Conservation (phyloP, 305 asterid species). For the Fraxinus angustifolia region DNA sequence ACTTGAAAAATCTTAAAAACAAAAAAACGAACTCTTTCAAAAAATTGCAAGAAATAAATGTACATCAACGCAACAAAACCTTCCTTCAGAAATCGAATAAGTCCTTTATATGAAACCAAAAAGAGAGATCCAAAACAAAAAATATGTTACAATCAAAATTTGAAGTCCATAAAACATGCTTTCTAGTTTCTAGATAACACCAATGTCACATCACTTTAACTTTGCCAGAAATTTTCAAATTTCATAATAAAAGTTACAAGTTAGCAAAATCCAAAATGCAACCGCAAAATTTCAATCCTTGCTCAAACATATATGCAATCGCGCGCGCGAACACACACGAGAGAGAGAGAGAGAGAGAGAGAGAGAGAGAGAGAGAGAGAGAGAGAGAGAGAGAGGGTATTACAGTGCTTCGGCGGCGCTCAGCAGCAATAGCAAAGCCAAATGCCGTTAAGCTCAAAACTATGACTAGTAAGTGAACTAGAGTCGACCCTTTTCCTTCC, state of each 20-base stretch:
- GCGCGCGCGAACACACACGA: neutral
- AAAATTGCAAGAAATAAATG: neutral
- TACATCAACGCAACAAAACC: neutral
- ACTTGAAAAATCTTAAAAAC: neutral
- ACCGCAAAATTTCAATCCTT: neutral
- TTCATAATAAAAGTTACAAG: neutral
- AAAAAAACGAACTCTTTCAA: neutral
- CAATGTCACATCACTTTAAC: neutral
- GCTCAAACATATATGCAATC: neutral
- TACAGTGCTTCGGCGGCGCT: slow-evolving; percentile 90
- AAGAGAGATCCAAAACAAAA: neutral
- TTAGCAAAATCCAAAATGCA: neutral
- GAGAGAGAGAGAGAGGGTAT: neutral
- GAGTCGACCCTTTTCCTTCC: slow-evolving; percentile 57
- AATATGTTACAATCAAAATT: neutral
- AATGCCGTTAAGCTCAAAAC: slow-evolving; percentile 76
- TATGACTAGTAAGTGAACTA: slow-evolving; percentile 59
- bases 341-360: too few species aligned
- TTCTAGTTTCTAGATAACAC: neutral
- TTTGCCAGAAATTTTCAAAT: neutral
- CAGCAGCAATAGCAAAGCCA: slow-evolving; percentile 93
- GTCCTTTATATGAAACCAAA: neutral
- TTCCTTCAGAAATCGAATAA: neutral
- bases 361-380: neutral
- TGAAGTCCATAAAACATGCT: neutral